Evolutionary conservation across 106 monocot species (phyloP).

Genomic region (Triglochin maritima): DNA sequence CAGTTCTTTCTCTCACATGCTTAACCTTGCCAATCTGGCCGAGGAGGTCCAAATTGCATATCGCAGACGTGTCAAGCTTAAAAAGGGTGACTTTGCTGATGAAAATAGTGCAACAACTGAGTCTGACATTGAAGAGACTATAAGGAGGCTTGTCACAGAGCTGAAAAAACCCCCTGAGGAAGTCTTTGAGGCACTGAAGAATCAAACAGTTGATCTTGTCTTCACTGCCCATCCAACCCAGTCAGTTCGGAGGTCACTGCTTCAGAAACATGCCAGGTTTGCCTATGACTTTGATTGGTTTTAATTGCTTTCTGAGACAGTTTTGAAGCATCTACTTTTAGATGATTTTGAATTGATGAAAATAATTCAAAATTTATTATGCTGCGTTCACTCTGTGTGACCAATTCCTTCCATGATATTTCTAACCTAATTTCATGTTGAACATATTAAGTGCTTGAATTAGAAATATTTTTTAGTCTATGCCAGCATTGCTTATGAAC

Average conservation of each 20-base stretch:
- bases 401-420: too few relatives aligned
- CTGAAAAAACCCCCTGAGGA: constrained; percentile 56
- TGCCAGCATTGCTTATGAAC: too few relatives aligned
- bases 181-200: constrained; percentile 82
- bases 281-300: background rate
- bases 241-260: constrained; percentile 67
- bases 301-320: background rate
- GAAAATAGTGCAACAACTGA: constrained; percentile 60
- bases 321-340: background rate
- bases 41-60: constrained; percentile 95
- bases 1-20: constrained; percentile 94
- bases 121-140: constrained; percentile 49
- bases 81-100: constrained; percentile 74
- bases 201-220: constrained; percentile 75
- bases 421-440: too few relatives aligned
- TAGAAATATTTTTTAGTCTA: too few relatives aligned
- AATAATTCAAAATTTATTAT: too few relatives aligned
- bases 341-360: too few relatives aligned
- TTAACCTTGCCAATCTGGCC: constrained; percentile 83
- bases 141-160: constrained; percentile 57
- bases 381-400: too few relatives aligned
- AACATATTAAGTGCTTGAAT: too few relatives aligned
- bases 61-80: constrained; percentile 62
- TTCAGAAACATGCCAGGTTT: constrained; percentile 85
- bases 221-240: constrained; percentile 91